Evolutionary conservation across 306 rosid species (phyloP), one percentile per base, ranked within the genome.

Genomic region (Mimosa bimucronata): DNA sequence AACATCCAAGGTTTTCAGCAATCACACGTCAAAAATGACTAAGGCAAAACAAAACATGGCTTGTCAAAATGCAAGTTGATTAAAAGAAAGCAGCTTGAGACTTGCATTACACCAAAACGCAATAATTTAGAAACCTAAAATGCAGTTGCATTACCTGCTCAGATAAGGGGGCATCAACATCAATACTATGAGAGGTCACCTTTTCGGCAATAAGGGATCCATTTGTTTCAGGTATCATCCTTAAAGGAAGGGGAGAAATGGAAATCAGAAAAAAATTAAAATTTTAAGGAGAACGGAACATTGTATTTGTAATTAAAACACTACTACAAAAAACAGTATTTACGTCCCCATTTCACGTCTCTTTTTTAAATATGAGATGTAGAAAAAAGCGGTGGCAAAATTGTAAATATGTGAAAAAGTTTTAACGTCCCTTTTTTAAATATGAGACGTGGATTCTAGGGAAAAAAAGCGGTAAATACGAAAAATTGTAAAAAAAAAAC

Each of bases 181-280:
- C 98, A 88, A 92, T 79, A 78, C 77, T 90, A 71, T 93, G 97
- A 58, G 91, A 90, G 75, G 97, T 91, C 77, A 95, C 98, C 83
- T 95, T 94, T 73, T 97, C 95, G 6, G 92, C 94, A 53, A 95
- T 92, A 71, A 90, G 80, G 53, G 86, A 87, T 40, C 98, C 91
- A 82, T 95, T 97, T 65, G 98, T 95, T 87, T 95, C 97, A 64
- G 92, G 98, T 58, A 95, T 88, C 73, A 91, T 86, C 81, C 98
- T 95, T 73, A 62, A 37, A 82, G 48, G 77, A 18, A 3, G 38
- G 38, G 40, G 60, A 58, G 0, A 53, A 77, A 3, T 11, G 46
- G 8, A n/a, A 62, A 44, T 45, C 74, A 55, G 64, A 67, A 66
- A 40, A 37, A 21, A 21, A 30, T 21, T 29, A 44, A 6, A 29